Conservation (phyloP, 495 filamentous ascomycete genomes). For the Saxophila tyrrhenica region DNA sequence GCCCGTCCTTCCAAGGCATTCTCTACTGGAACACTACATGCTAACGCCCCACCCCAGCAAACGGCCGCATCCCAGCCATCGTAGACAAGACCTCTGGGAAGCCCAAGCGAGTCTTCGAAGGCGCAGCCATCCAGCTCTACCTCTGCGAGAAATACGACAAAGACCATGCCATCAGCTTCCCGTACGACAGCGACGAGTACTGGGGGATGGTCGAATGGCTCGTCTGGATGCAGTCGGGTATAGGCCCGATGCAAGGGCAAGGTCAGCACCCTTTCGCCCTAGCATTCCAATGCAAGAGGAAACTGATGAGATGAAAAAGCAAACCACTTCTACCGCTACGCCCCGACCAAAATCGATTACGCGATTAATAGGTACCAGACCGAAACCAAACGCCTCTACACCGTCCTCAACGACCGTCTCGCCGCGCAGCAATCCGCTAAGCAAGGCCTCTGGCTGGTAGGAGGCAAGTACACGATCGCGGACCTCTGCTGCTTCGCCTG, state of each 20-base stretch:
- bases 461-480: slow-evolving; percentile 19
- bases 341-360: slow-evolving; percentile 73
- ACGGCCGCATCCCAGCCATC: slow-evolving; percentile 22
- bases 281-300: neutral
- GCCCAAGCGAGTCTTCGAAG: slow-evolving; percentile 36
- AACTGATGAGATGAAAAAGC: slow-evolving; percentile 43
- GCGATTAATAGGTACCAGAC: slow-evolving; percentile 62
- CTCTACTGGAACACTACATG: neutral
- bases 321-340: slow-evolving; percentile 75
- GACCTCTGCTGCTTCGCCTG: slow-evolving; percentile 17
- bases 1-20: neutral
- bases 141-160: slow-evolving; percentile 38
- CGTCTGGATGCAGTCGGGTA: slow-evolving; percentile 48
- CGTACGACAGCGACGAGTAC: slow-evolving; percentile 33
- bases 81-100: slow-evolving; percentile 13
- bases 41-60: slow-evolving; percentile 6
- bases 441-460: slow-evolving; percentile 7
- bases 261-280: neutral
- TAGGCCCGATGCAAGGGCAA: slow-evolving; percentile 65
- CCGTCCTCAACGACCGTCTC: slow-evolving; percentile 46
- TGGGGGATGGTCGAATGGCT: slow-evolving; percentile 38
- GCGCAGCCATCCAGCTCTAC: slow-evolving; percentile 39
- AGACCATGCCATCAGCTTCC: slow-evolving; percentile 35
- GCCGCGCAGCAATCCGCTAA: neutral
- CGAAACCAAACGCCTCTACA: slow-evolving; percentile 66